phyloP scores from a whole-genome alignment of 495 filamentous ascomycete species.

The Penicillium verhagenii region DNA sequence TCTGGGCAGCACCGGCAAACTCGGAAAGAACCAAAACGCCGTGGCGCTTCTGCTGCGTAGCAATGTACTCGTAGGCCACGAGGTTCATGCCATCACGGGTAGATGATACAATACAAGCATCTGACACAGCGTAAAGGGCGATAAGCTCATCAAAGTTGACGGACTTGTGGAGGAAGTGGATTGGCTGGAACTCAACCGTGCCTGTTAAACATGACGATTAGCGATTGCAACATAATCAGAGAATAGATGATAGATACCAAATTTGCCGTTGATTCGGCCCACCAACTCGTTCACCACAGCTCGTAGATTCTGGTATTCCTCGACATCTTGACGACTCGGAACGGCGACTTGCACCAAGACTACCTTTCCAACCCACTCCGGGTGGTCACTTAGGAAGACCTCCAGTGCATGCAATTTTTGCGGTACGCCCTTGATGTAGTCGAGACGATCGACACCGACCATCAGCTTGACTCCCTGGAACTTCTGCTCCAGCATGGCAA shows the following conservation, averaged over 20 bases:
- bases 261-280: slow-evolving; percentile 91
- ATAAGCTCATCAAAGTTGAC: slow-evolving; percentile 91
- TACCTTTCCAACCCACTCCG: slow-evolving; percentile 98
- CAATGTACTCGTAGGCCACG: slow-evolving; percentile 98
- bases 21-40: slow-evolving; percentile 92
- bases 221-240: neutral
- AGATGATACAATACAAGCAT: slow-evolving; percentile 91
- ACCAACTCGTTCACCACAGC: slow-evolving; percentile 94
- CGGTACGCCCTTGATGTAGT: slow-evolving; percentile 97
- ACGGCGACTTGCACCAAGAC: slow-evolving; percentile 96
- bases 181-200: slow-evolving; percentile 95
- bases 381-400: slow-evolving; percentile 93
- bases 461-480: slow-evolving; percentile 96
- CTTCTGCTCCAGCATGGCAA: slow-evolving; percentile 79
- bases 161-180: slow-evolving; percentile 96
- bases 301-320: slow-evolving; percentile 94
- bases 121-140: slow-evolving; percentile 88
- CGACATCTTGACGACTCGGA: slow-evolving; percentile 89
- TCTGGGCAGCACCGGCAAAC: slow-evolving; percentile 92
- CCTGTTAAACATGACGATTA: slow-evolving; percentile 37
- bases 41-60: slow-evolving; percentile 82
- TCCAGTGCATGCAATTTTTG: slow-evolving; percentile 96
- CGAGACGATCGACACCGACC: slow-evolving; percentile 91
- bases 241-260: slow-evolving; percentile 52
- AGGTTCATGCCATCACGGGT: slow-evolving; percentile 99